Conservation (phyloP, 2,329 filamentous ascomycete species). For the Colletotrichum tanaceti region DNA sequence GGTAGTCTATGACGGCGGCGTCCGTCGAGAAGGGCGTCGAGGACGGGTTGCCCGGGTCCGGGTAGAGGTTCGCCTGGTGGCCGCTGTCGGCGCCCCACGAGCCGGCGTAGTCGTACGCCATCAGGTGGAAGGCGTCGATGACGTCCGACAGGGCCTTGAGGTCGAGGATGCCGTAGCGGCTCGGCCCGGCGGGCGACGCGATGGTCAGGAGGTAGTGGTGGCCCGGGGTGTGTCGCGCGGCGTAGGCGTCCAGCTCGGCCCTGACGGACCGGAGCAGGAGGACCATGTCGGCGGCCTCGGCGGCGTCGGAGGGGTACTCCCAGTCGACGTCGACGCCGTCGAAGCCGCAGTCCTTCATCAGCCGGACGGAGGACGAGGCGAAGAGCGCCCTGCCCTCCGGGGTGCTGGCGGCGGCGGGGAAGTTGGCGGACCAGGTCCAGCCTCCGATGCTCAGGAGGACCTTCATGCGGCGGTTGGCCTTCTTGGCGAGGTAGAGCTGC, state of each 20-base stretch:
- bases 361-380: constrained; percentile 72
- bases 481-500: constrained; percentile 81
- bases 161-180: constrained; percentile 62
- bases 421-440: constrained; percentile 80
- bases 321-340: constrained; percentile 69
- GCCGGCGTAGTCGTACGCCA: constrained; percentile 79
- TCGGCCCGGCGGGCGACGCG: constrained; percentile 61
- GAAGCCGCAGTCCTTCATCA: constrained; percentile 76
- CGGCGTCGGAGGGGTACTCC: constrained; percentile 60
- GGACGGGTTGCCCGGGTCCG: constrained; percentile 60
- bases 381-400: constrained; percentile 72
- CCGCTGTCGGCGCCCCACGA: constrained; percentile 72
- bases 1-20: constrained; percentile 72
- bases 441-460: constrained; percentile 83
- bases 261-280: constrained; percentile 58
- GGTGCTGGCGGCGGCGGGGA: constrained; percentile 72
- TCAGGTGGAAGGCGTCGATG: constrained; percentile 70
- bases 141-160: constrained; percentile 62
- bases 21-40: constrained; percentile 78
- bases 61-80: constrained; percentile 77
- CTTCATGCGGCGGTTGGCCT: constrained; percentile 80
- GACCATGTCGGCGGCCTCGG: constrained; percentile 56
- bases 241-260: constrained; percentile 56
- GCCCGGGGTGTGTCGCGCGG: constrained; percentile 52
- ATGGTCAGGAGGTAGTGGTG: constrained; percentile 65